Percentiles rank a stretch among this genome's conserved stretches.
Evolutionary conservation across 2,329 filamentous ascomycete genomes (phyloP).

Genomic region (Trichoderma semiorbis): DNA sequence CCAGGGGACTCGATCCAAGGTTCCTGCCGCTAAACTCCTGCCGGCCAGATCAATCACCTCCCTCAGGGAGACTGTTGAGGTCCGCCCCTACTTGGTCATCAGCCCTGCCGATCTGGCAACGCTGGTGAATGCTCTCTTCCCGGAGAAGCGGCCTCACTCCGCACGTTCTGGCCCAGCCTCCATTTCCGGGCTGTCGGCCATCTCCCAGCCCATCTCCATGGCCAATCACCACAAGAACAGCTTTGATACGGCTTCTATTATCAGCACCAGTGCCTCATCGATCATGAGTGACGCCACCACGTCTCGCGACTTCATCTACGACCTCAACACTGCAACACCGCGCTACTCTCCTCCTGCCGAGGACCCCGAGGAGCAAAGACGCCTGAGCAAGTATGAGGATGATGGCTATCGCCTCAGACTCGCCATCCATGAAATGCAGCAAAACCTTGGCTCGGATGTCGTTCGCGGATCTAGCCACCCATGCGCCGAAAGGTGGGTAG

Average conservation of each 20-base stretch:
- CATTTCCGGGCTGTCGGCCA: conserved; percentile 63
- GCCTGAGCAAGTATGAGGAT: conserved; percentile 55
- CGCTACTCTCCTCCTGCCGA: conserved; percentile 53
- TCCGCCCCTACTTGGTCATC: conserved; percentile 75
- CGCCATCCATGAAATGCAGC: conserved; percentile 68
- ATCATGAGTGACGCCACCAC: conserved; percentile 67
- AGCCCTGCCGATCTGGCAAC: conserved; percentile 77
- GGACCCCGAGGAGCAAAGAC: conserved; percentile 43
- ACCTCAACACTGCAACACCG: conserved; percentile 46
- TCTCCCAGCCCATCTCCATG: conserved; percentile 66
- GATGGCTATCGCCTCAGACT: conserved; percentile 63
- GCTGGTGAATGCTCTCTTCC: conserved; percentile 79
- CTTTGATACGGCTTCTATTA: conserved; percentile 65
- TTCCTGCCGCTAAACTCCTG: conserved; percentile 56
- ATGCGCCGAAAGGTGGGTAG: conserved; percentile 78
- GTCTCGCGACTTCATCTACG: conserved; percentile 62
- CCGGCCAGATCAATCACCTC: conserved; percentile 71
- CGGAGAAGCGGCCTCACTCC: conserved; percentile 63
- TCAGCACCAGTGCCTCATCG: conserved; percentile 71
- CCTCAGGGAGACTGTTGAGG: conserved; percentile 70
- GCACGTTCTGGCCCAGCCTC: conserved; percentile 66
- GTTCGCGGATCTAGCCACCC: conserved; percentile 70
- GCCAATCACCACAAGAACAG: conserved; percentile 48
- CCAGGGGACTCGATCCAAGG: conserved; percentile 48
- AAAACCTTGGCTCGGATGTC: conserved; percentile 60